A percentile compares a stretch with the other conserved stretches of the same genome.
Conservation (phyloP, 176 grass and related monocot species). For the Avena insularis region DNA sequence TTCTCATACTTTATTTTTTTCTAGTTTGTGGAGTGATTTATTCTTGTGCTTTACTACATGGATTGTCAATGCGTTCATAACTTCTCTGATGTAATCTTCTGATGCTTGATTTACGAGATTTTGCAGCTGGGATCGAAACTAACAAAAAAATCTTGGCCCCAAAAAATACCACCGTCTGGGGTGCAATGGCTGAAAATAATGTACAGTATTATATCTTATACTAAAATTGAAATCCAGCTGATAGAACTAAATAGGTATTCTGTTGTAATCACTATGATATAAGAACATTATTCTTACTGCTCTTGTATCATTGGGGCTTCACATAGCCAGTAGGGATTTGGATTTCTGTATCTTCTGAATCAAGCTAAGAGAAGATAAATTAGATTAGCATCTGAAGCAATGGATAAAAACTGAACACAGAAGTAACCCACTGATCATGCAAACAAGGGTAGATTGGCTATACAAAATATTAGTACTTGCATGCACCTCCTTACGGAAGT, state of each 20-base stretch:
- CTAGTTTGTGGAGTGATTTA: too few relatives aligned
- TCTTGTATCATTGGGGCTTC: conserved; percentile 58
- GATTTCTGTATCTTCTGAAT: conserved; percentile 84
- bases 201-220: neutral
- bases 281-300: conserved; percentile 54
- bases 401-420: neutral
- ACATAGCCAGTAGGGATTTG: conserved; percentile 71
- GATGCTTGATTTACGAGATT: too few relatives aligned
- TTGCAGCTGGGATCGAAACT: too few relatives aligned
- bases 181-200: too few relatives aligned
- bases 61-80: too few relatives aligned
- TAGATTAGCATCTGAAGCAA: neutral
- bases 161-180: too few relatives aligned
- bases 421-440: conserved; percentile 13
- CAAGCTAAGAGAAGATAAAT: conserved; percentile 67
- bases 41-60: too few relatives aligned
- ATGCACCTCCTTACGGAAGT: conserved; percentile 13
- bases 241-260: neutral
- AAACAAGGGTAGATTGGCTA: conserved; percentile 32
- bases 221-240: conserved; percentile 1
- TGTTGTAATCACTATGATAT: conserved; percentile 8
- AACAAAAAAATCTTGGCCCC: too few relatives aligned
- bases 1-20: too few relatives aligned
- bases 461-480: neutral
- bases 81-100: too few relatives aligned